phyloP scores from a whole-genome alignment of 2,329 filamentous ascomycete species.

The Colletotrichum sp. region DNA sequence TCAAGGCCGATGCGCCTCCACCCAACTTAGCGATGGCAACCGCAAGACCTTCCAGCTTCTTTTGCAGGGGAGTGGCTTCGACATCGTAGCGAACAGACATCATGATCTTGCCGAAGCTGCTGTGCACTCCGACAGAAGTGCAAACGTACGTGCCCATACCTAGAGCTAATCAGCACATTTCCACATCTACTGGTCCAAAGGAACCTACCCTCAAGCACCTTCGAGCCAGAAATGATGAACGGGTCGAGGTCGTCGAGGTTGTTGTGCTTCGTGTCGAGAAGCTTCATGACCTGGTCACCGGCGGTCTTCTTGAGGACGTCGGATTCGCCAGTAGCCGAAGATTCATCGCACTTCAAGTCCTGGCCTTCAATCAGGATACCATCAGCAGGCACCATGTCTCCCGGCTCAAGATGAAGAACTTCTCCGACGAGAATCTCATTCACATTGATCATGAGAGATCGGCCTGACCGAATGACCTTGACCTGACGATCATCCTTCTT shows the following conservation, averaged over 20 bases:
- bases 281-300: constrained; percentile 55
- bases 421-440: constrained; percentile 74
- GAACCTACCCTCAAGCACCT: constrained; percentile 52
- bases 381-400: constrained; percentile 74
- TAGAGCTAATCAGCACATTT: not conserved
- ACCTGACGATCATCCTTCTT: constrained; percentile 70
- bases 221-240: constrained; percentile 65
- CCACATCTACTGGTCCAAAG: not conserved
- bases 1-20: constrained; percentile 72
- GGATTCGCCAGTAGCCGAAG: constrained; percentile 75
- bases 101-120: constrained; percentile 59
- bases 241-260: constrained; percentile 61
- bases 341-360: constrained; percentile 70
- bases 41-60: constrained; percentile 53
- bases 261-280: constrained; percentile 55
- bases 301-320: constrained; percentile 72
- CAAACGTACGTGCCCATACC: constrained; percentile 56
- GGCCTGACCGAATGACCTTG: constrained; percentile 71
- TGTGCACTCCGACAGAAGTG: constrained; percentile 60
- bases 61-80: constrained; percentile 59
- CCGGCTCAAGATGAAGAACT: constrained; percentile 71
- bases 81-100: constrained; percentile 58
- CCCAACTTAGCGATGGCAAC: constrained; percentile 51
- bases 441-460: constrained; percentile 67
- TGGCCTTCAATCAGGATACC: constrained; percentile 68